Conservation (phyloP, 2,329 filamentous ascomycete species). For the Alternaria solani region DNA sequence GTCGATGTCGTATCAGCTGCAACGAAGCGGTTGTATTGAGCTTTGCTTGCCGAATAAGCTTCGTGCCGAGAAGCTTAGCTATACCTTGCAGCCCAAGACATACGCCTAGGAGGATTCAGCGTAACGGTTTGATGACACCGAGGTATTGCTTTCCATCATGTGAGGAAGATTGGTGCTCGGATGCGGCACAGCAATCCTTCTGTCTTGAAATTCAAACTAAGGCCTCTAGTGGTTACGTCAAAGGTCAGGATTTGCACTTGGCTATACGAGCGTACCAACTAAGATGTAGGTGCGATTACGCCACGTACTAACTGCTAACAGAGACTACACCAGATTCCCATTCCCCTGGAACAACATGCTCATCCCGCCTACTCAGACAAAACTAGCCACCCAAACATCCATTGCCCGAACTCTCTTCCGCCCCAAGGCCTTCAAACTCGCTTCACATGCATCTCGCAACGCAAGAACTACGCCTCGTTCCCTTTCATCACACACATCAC, state of each 20-base stretch:
- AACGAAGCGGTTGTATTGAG: too few species aligned
- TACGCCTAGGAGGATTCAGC: too few species aligned
- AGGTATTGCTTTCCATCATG: neutral
- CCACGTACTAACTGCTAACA: neutral
- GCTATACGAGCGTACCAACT: neutral
- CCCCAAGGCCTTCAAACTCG: constrained; percentile 25
- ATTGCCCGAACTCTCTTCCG: constrained; percentile 24
- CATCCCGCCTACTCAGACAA: constrained; percentile 15
- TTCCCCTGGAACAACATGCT: neutral
- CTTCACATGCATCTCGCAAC: constrained; percentile 30
- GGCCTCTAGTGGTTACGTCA: neutral
- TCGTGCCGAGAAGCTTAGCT: too few species aligned
- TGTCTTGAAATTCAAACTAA: neutral
- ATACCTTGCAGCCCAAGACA: too few species aligned
- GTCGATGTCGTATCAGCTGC: too few species aligned
- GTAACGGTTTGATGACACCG: too few species aligned
- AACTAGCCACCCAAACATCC: constrained; percentile 33
- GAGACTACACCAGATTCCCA: neutral
- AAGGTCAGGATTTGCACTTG: neutral
- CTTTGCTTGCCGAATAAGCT: too few species aligned
- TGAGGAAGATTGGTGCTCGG: neutral
- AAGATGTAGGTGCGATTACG: neutral
- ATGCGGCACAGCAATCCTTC: neutral
- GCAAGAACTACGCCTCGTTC: constrained; percentile 24
- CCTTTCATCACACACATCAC: constrained; percentile 23